Evolutionary conservation across 1,139 yeast species (phyloP), one percentile per base, ranked within the genome.

Genomic region (Schwanniomyces etchellsii): DNA sequence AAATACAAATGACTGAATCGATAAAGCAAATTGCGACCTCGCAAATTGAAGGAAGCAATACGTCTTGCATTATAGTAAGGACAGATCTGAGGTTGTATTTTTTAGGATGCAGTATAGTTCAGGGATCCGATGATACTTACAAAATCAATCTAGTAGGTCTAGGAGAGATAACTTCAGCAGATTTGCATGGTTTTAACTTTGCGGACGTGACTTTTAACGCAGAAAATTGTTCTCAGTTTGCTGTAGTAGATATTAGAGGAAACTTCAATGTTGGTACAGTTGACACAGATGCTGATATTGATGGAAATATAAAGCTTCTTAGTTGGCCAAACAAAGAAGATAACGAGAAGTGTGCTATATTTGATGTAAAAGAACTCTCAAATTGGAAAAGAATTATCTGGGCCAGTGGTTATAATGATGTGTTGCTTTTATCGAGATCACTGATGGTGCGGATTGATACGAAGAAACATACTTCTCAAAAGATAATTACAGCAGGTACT

Each of bases 341-440:
- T 9, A 13, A 23, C 9, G 9, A 11, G 14, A 13, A 9, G 25
- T 23, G 42, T n/a, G 28, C 60, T 2, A 49, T 67, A 5, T 50
- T 58, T 32, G 74, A 72, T 35, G 57, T 68, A 1, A 53, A 57
- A 2, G 84, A 77, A 33, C 44, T 76, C 2, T 79, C 88, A 0
- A 59, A 59, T 27, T 79, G 82, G 71, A 72, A 70, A 37, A 60
- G 62, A 35, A 50, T 77, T 1, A 36, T 50, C 5, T 77, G 83
- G 81, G 50, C 69, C 2, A 38, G 52, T 1, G 46, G 49, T 12
- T 35, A 45, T 14, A 42, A 54, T 3, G 38, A 57, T 4, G 21
- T 78, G 0, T 41, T 71, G 2, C 36, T 75, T 1, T 44, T 73
- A 29, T 60, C 74, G 9, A 55, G 86, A 32, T 62, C 74, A 0